A percentile compares a stretch with the other conserved stretches of the same genome.
Conservation (phyloP, 129 eudicot genomes). For the Tagetes erecta region DNA sequence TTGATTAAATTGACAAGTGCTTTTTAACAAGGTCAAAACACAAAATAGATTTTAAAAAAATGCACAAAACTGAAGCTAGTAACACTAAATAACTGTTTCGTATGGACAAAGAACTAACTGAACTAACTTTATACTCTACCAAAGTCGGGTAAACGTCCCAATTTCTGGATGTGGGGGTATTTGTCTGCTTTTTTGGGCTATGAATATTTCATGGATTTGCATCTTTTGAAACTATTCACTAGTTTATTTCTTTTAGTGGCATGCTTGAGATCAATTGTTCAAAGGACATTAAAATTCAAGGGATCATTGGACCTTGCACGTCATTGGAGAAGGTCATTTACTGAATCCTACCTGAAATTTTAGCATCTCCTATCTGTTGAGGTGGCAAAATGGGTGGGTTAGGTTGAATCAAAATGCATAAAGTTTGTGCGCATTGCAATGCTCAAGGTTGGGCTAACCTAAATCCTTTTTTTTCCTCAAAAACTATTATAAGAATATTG, state of each 20-base stretch:
- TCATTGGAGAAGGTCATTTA: conserved; percentile 79
- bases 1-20: background rate
- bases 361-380: background rate
- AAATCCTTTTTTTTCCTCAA: background rate
- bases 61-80: background rate
- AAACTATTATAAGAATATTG: background rate
- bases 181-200: background rate
- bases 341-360: conserved; percentile 1
- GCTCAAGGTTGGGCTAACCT: background rate
- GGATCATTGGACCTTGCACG: conserved; percentile 93
- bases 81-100: background rate
- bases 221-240: conserved; percentile 17
- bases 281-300: conserved; percentile 91
- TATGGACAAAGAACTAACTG: background rate
- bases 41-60: background rate
- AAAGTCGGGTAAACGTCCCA: background rate
- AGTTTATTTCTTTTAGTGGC: conserved; percentile 60
- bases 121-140: background rate
- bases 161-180: background rate
- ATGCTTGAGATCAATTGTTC: conserved; percentile 89
- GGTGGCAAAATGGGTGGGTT: background rate
- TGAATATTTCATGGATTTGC: background rate
- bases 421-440: background rate
- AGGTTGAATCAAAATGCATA: background rate
- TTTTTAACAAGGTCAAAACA: background rate